These are phyloP conservation scores for Solanum lignicaule DNA, from an alignment of 257 asterid genomes.

Conservation along the genomic window DNA sequence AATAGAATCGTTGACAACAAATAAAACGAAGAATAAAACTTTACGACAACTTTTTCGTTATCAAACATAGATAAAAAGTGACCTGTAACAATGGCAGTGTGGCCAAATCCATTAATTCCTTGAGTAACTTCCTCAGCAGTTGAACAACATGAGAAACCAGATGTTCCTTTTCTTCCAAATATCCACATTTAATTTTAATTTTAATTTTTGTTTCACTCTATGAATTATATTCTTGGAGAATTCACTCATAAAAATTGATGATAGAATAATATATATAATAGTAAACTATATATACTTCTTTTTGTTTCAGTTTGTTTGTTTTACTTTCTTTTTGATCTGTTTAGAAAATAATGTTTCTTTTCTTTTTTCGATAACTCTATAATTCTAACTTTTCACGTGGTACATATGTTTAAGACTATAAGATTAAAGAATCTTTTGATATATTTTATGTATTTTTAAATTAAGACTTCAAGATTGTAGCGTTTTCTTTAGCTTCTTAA, in stretches of 20 bases:
- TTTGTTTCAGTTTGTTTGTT: neutral
- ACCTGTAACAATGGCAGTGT: conserved; percentile 63
- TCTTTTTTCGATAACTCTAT: neutral
- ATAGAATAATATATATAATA: too few relatives aligned
- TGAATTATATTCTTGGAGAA: neutral
- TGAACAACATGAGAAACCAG: conserved; percentile 50
- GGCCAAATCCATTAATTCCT: conserved; percentile 43
- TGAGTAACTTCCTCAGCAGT: conserved; percentile 48
- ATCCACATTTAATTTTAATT: conserved; percentile 31
- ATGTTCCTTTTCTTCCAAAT: conserved; percentile 38
- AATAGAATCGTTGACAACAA: neutral
- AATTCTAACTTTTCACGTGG: neutral
- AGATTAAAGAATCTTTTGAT: too few relatives aligned
- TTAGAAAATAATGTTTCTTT: too few relatives aligned
- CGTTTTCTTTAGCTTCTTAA: too few relatives aligned
- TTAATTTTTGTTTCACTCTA: neutral
- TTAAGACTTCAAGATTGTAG: neutral
- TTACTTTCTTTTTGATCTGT: too few relatives aligned
- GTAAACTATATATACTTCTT: neutral
- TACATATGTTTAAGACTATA: too few relatives aligned
- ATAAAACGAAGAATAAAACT: neutral
- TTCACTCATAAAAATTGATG: neutral
- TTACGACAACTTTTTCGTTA: neutral
- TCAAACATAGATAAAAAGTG: neutral
- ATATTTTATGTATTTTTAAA: too few relatives aligned